Percentiles rank a stretch among this genome's conserved stretches.
Evolutionary conservation across 2,329 filamentous ascomycete species (phyloP).

Genomic region (Trichoderma koningii): DNA sequence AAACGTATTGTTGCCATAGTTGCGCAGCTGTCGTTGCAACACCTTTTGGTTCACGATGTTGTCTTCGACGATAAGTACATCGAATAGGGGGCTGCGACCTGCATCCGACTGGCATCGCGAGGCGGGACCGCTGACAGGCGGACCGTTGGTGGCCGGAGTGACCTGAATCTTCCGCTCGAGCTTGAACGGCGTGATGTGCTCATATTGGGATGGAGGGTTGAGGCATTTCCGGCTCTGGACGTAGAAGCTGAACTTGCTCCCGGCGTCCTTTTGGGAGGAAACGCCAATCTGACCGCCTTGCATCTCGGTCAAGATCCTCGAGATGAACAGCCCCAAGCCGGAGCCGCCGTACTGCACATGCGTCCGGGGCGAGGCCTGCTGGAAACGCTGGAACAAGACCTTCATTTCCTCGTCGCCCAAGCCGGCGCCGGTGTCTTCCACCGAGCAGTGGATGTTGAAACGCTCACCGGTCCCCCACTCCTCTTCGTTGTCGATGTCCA

Average conservation of each 20-base stretch:
- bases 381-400: conserved; percentile 67
- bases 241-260: conserved; percentile 77
- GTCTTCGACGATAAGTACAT: conserved; percentile 67
- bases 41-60: conserved; percentile 69
- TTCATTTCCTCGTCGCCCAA: conserved; percentile 66
- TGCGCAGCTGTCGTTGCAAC: conserved; percentile 61
- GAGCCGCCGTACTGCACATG: conserved; percentile 74
- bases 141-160: conserved; percentile 30
- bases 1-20: conserved; percentile 60
- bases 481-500: conserved; percentile 52
- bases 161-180: conserved; percentile 38
- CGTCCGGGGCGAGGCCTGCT: conserved; percentile 67
- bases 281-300: conserved; percentile 80
- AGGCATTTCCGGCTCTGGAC: conserved; percentile 65
- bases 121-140: conserved; percentile 30
- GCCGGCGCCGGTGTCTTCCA: conserved; percentile 71
- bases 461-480: conserved; percentile 74
- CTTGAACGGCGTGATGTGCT: conserved; percentile 42
- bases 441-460: conserved; percentile 71
- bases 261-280: conserved; percentile 64
- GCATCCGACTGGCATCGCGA: conserved; percentile 21
- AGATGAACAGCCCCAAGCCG: conserved; percentile 74
- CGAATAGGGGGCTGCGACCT: conserved; percentile 44
- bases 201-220: conserved; percentile 43
- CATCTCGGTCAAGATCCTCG: conserved; percentile 71